Conservation (phyloP, 345 rosid genomes). For the Cochlearia excelsa region DNA sequence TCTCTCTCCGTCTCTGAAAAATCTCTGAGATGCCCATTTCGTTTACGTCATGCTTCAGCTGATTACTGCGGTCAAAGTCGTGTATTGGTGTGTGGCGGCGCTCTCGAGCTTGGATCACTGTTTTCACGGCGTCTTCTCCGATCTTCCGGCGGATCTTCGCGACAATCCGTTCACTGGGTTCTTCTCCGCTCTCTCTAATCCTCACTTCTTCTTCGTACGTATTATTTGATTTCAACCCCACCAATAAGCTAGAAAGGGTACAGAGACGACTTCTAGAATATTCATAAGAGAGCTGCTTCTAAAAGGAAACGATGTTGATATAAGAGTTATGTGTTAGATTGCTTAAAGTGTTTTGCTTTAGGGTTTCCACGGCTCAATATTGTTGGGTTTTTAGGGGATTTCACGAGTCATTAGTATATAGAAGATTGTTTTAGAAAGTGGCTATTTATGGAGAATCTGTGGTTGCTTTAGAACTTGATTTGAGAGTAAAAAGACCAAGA, state of each 20-base stretch:
- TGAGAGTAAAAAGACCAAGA: background rate
- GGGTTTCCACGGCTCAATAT: slow-evolving; percentile 2
- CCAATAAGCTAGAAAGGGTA: background rate
- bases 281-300: slow-evolving; percentile 7
- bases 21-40: slow-evolving; percentile 42
- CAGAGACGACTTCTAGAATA: too few relatives aligned
- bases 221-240: slow-evolving; percentile 41
- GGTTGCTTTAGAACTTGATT: too few relatives aligned
- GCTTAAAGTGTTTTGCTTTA: slow-evolving; percentile 6
- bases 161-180: slow-evolving; percentile 40
- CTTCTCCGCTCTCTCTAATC: slow-evolving; percentile 46
- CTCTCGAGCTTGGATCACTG: slow-evolving; percentile 50
- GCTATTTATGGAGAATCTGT: too few relatives aligned
- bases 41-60: slow-evolving; percentile 45
- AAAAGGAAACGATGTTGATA: slow-evolving; percentile 22
- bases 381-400: too few relatives aligned
- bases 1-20: background rate
- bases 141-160: slow-evolving; percentile 53
- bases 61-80: slow-evolving; percentile 50
- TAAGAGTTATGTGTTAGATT: slow-evolving; percentile 25
- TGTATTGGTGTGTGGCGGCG: slow-evolving; percentile 46
- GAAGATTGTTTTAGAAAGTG: too few relatives aligned
- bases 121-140: slow-evolving; percentile 45
- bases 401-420: too few relatives aligned
- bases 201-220: slow-evolving; percentile 49